Base-by-base conservation (phyloP, 2,329 filamentous ascomycete species). In the Ophiostoma ips region DNA sequence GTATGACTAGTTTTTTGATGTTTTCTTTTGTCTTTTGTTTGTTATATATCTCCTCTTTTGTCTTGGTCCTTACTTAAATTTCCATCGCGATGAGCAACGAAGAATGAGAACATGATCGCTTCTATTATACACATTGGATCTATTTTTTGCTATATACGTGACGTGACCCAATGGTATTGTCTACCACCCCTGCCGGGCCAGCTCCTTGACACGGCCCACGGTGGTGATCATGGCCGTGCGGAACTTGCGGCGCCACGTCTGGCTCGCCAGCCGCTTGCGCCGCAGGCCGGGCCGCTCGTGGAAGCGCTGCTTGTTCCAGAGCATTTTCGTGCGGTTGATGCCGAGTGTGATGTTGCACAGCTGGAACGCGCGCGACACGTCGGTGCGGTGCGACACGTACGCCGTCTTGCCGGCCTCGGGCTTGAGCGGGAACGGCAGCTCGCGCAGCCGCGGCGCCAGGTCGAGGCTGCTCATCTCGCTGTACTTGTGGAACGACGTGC, bases 161-260 rank as follows among this genome's bases (percentile, higher is more conserved):
- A 40, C 19, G 19, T 13, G 5, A 30, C 19, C 5, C 38, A 24
- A 24, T 18, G 24, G 10, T 19, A 5, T 28, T 7, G 8, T 21
- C 59, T 67, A 94, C 86, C 87, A 92, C 3, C 87, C 87, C 66
- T 92, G 85, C 61, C 70, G 76, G 58, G 77, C 83, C 67, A 94
- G 70, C 62, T 84, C 75, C 60, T 75, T 69, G 6, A 87, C 84
- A 56, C 84, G 71, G 37, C 59, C 62, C 8, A 86, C 75, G 11
- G 79, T 76, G 5, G 73, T 73, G 63, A 70, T 72, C 66, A 92
- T 89, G 4, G 80, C 82, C 31, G 64, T 63, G 70, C 77, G 80
- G 66, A 90, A 92, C 53, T 77, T 75, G 55, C 57, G 67, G 62
- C 77, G 73, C 82, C 84, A 88, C 54, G 85, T 71, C 70, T 82